These are phyloP conservation scores for Xylaria nigripes DNA, from an alignment of 495 filamentous ascomycete genomes.

Conservation along the genomic window DNA sequence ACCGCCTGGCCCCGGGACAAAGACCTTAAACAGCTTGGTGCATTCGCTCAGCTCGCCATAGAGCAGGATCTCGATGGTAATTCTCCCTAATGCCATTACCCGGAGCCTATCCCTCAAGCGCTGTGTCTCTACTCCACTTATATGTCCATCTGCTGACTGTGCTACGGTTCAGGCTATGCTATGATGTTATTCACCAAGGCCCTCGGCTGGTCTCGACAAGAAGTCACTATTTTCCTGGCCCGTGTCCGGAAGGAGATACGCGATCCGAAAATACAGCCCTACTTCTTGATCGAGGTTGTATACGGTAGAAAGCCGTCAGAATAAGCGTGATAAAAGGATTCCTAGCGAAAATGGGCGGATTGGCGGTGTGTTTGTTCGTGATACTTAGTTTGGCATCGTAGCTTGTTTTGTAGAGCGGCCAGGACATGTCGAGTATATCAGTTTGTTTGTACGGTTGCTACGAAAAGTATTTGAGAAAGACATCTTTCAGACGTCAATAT, in stretches of 20 bases:
- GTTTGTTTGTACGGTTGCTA: too few relatives aligned
- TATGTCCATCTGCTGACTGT: neutral
- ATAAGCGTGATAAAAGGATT: too few relatives aligned
- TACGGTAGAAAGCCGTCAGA: slow-evolving; percentile 18
- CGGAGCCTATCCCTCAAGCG: too few relatives aligned
- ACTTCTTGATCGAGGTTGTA: slow-evolving; percentile 15
- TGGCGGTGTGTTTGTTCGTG: too few relatives aligned
- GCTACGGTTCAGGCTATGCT: slow-evolving; percentile 12
- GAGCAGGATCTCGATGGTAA: slow-evolving; percentile 24
- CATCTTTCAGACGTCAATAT: too few relatives aligned
- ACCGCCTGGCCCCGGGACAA: slow-evolving; percentile 43
- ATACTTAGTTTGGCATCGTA: too few relatives aligned
- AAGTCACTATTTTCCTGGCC: slow-evolving; percentile 20
- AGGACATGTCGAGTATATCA: too few relatives aligned
- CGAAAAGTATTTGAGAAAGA: too few relatives aligned
- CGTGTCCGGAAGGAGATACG: slow-evolving; percentile 23
- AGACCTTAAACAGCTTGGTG: slow-evolving; percentile 43
- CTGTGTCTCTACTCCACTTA: neutral
- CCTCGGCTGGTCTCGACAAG: slow-evolving; percentile 22
- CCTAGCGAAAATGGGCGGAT: neutral
- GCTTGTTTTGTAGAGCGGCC: too few relatives aligned
- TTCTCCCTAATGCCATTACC: neutral
- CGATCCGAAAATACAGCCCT: slow-evolving; percentile 16
- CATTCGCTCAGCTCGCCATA: slow-evolving; percentile 16
- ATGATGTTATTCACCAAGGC: slow-evolving; percentile 20